Base-by-base conservation (phyloP, 2,329 filamentous ascomycete genomes). In the Talaromyces verruculosus region DNA sequence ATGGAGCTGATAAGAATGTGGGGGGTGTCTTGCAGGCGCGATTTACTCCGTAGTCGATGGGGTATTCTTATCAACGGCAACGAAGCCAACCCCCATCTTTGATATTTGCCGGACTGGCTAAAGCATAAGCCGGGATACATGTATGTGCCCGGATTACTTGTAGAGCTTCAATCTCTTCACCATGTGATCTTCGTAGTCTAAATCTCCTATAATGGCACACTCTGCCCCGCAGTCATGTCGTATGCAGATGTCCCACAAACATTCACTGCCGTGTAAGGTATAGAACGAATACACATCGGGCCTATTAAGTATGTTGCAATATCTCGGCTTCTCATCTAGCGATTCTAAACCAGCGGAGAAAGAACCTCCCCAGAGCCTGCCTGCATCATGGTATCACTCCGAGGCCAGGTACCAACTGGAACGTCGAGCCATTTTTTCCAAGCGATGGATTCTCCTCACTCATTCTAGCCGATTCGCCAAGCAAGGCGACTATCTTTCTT, bases 381-480 rank as follows among this genome's bases (percentile, higher is more conserved):
- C 84, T 1, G 78, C 76, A 6, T 82, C 81, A 13, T 86, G 84
- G 84, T 87, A 84, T 64, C 55, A 39, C 41, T 64, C 63, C 28
- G 51, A 59, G 37, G 53, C 55, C 39, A 64, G 87, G 78, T 86
- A 84, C 69, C 80, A 86, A 71, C 82, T 87, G 1, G 85, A 87
- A 72, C 77, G 83, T 28, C 81, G 85, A 15, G 83, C 84, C 53
- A 84, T 87, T 71, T 87, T 87, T 73, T 87, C 85, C 45, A 85
- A 63, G 81, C 87, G 79, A 78, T 80, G 78, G 78, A 72, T 80
- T 7, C 72, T 78, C 35, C 75, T 76, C 8, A 78, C 76, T 13
- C 77, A 80, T 66, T 72, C 82, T 69, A 77, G 77, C 64, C 80
- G 84, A 65, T 76, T 87, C 49, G 73, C 74, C 65, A 82, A 85